Evolutionary conservation across 2,329 filamentous ascomycete species (phyloP), one percentile per base, ranked within the genome.

Genomic region (Graphilbum fragrans): DNA sequence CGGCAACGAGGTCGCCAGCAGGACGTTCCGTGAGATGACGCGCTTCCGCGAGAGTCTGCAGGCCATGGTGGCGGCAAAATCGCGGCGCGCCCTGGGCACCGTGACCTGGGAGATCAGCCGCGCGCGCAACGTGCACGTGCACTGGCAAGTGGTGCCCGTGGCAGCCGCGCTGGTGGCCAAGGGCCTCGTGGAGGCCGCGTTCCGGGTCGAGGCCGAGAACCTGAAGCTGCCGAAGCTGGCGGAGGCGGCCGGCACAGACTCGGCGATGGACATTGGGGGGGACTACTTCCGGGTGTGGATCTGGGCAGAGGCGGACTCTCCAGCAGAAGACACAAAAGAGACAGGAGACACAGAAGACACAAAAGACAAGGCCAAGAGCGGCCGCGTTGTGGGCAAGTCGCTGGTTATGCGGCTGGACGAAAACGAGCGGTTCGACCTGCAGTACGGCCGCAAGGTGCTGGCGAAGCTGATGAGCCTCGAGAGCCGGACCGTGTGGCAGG

Each of bases 51-150:
- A 73, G 38, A 69, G 84, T 0, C 67, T 96, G 37, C 86, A 94
- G 55, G 69, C 69, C 36, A 94, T 95, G 83, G 67, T 95, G 12
- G 63, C 66, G n/a, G 62, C 59, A 19, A 59, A 58, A 45, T 69
- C 66, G 43, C 58, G 64, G 54, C 64, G 72, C 47, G 72, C 72
- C 48, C 75, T 95, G 1, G 92, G 90, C 16, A 75, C 80, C 3
- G 82, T 96, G 2, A 92, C 86, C 0, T 98, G 86, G 78, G 92
- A 96, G 62, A 88, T 98, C 52, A 90, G 80, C 55, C 80, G 87
- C 39, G 70, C 69, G 5, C 74, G 74, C 39, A 86, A 92, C 41
- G 79, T 96, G 42, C 92, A 98, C 57, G 72, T 81, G 1, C 90
- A 96, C 55, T 95, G 88, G 92, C 93, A 98, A 60, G 82, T 93